A percentile compares a stretch with the other conserved stretches of the same genome.
These are phyloP conservation scores for Amphirosellinia nigrospora DNA, from an alignment of 495 filamentous ascomycete species.

Conservation along the genomic window DNA sequence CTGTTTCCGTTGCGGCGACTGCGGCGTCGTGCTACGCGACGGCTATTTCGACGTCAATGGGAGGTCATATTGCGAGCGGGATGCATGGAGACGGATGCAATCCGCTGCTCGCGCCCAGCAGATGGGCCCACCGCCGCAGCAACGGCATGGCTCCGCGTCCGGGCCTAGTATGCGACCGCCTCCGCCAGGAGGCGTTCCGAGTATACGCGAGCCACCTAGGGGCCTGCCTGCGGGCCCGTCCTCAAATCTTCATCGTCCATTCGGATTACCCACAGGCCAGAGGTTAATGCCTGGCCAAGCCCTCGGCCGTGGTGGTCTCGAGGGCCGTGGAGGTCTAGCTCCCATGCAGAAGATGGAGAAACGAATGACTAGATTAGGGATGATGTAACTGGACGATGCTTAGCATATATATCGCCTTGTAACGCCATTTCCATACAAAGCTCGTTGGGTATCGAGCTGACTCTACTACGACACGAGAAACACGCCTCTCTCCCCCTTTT, in stretches of 20 bases:
- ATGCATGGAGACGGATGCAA: conserved; percentile 71
- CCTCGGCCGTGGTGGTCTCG: conserved; percentile 35
- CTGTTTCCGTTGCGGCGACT: conserved; percentile 82
- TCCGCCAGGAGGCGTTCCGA: conserved; percentile 24
- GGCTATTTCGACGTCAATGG: conserved; percentile 66
- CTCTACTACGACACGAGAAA: conserved; percentile 10
- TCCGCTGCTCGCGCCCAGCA: conserved; percentile 38
- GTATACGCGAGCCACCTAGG: conserved; percentile 33
- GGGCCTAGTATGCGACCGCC: conserved; percentile 41
- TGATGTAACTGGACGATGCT: conserved; percentile 63
- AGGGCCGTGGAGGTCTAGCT: conserved; percentile 33
- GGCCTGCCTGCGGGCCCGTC: conserved; percentile 44
- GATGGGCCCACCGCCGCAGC: conserved; percentile 31
- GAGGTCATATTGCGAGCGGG: conserved; percentile 78
- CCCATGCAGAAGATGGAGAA: conserved; percentile 65
- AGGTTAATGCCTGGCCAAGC: conserved; percentile 42
- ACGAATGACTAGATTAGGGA: conserved; percentile 84
- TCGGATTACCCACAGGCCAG: conserved; percentile 40
- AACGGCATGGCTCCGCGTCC: conserved; percentile 40
- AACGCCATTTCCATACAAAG: background rate
- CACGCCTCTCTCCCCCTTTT: conserved; percentile 1
- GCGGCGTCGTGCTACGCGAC: conserved; percentile 62
- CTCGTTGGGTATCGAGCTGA: background rate
- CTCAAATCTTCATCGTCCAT: conserved; percentile 33
- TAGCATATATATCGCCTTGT: background rate